Conservation (phyloP, 75 land plant genomes). For the Pinus tabuliformis region DNA sequence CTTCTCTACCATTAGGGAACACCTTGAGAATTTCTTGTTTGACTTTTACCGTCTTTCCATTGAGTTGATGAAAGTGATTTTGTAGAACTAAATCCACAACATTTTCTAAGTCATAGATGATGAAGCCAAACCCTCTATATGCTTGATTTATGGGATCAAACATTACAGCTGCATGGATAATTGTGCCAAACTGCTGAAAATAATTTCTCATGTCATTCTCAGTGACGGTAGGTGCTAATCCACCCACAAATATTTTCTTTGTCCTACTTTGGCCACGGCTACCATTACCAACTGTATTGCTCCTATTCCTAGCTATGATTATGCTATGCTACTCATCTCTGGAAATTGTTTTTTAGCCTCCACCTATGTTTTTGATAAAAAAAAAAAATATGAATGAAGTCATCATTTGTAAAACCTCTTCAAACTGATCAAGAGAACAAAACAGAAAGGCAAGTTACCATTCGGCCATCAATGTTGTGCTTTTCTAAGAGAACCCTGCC, state of each 20-base stretch:
- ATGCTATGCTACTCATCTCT: slow-evolving; percentile 35
- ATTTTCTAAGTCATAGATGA: slow-evolving; percentile 43
- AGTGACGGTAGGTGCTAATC: slow-evolving; percentile 40
- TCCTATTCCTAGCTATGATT: slow-evolving; percentile 17
- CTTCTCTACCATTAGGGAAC: background rate
- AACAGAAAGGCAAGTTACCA: slow-evolving; percentile 19
- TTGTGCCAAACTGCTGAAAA: slow-evolving; percentile 45
- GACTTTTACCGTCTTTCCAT: slow-evolving; percentile 41
- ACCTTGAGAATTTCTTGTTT: slow-evolving; percentile 30
- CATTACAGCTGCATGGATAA: slow-evolving; percentile 45
- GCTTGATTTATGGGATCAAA: slow-evolving; percentile 42
- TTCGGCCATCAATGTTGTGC: slow-evolving; percentile 40
- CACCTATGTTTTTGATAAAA: slow-evolving; percentile 31
- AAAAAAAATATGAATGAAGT: background rate
- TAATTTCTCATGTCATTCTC: slow-evolving; percentile 44
- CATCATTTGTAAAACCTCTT: background rate
- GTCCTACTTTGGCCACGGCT: slow-evolving; percentile 11
- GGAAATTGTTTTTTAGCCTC: slow-evolving; percentile 64
- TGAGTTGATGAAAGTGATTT: slow-evolving; percentile 36
- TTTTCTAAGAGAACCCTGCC: slow-evolving; percentile 35
- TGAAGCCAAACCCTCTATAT: slow-evolving; percentile 45
- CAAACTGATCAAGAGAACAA: background rate
- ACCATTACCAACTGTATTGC: slow-evolving; percentile 21
- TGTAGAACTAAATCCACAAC: slow-evolving; percentile 40
- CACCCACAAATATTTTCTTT: slow-evolving; percentile 49